Base-by-base conservation (phyloP, 306 rosid genomes). In the Cucumis sativus region DNA sequence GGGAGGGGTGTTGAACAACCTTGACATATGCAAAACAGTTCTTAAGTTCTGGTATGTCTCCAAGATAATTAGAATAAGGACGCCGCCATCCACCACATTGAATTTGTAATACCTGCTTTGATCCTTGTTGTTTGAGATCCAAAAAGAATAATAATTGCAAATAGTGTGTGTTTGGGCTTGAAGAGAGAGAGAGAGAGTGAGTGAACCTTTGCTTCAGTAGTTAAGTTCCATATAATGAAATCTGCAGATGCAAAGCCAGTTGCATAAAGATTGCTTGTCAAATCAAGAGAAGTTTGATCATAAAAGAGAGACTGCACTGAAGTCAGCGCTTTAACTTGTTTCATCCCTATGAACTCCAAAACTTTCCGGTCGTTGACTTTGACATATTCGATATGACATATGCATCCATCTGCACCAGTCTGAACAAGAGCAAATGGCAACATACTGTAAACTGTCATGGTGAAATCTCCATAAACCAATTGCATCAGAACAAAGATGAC, bases 61-160 rank as follows among this genome's bases (percentile, higher is more conserved):
- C 98, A 73, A 92, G 88, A 89, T 86, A 90, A 84, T 83, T 82
- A 75, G 97, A 89, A 88, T 95, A 95, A 59, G 97, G 97, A 35
- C 98, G 96, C 45, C 98, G 90, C 98, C 98, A 95, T 82, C 98
- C 98, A 80, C 97, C 98, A 75, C 98, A 95, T 51, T 93, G 87
- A 67, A 95, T 85, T 84, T 83, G 91, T 83, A 92, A 77, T 79
- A 95, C 92, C 98, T 95, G 88, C 67, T 70, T 71, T 12, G 28
- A 61, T 65, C 78, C 77, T 47, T 21, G 74, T 75, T 79, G 63
- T n/a, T 78, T 58, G 80, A 80, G 78, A 7, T 74, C 54, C 84
- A 74, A 76, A 65, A 47, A 40, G 57, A 52, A 68, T n/a, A 51
- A 40, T 20, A 55, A 15, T 15, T 55, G 62, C 43, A 65, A 28